These are phyloP conservation scores for Solanum hybrid DNA, from an alignment of 305 asterid species.

Conservation along the genomic window DNA sequence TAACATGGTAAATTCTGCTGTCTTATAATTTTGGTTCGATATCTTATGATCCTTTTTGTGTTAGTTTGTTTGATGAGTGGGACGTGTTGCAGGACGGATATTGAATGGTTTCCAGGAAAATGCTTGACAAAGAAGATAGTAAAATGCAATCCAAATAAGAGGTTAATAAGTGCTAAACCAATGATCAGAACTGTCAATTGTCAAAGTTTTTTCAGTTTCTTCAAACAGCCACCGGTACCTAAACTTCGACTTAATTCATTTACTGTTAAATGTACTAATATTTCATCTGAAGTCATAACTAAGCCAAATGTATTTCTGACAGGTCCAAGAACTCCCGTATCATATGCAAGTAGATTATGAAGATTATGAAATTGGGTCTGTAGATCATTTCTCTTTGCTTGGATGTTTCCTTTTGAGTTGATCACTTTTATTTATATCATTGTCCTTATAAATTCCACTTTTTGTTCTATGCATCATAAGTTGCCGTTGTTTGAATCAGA, in stretches of 20 bases:
- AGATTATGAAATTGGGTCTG: background rate
- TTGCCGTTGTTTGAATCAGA: background rate
- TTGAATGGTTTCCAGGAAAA: slow-evolving; percentile 50
- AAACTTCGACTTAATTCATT: background rate
- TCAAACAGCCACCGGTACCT: slow-evolving; percentile 53
- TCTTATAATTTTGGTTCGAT: background rate
- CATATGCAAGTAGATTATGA: background rate
- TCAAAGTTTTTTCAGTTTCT: slow-evolving; percentile 60
- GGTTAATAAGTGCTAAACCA: slow-evolving; percentile 44
- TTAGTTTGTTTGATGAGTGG: background rate
- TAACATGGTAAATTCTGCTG: slow-evolving; percentile 43
- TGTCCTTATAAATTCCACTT: background rate
- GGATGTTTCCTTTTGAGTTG: background rate
- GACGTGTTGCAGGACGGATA: slow-evolving; percentile 20
- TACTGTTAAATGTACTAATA: background rate
- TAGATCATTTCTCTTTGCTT: background rate
- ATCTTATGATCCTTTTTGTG: background rate
- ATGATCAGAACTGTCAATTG: slow-evolving; percentile 49
- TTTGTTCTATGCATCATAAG: background rate
- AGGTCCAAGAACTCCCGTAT: background rate
- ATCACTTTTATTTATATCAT: background rate
- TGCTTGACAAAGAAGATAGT: slow-evolving; percentile 57
- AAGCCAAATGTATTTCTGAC: background rate
- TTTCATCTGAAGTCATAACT: background rate
- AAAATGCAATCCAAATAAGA: slow-evolving; percentile 50